These are phyloP conservation scores for Penicillium sp. DNA, from an alignment of 2,329 filamentous ascomycete genomes.

Conservation along the genomic window DNA sequence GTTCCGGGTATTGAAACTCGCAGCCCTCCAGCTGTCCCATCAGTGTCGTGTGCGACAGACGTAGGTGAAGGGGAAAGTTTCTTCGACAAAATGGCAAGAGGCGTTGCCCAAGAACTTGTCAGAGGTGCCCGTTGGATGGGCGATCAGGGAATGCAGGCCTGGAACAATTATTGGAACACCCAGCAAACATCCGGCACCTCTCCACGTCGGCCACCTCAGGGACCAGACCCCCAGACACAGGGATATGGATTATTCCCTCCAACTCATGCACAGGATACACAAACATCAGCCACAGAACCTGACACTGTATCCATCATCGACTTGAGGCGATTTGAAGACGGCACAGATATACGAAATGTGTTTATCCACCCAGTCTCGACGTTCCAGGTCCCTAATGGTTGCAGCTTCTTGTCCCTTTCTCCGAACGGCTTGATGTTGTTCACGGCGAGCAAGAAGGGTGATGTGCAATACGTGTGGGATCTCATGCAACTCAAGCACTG, in stretches of 20 bases:
- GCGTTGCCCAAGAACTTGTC: conserved; percentile 50
- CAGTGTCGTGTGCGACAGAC: conserved; percentile 46
- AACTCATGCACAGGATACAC: conserved; percentile 45
- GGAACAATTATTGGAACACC: conserved; percentile 52
- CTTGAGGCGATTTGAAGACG: conserved; percentile 44
- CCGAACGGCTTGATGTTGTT: conserved; percentile 48
- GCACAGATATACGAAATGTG: conserved; percentile 34
- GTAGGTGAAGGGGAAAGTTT: conserved; percentile 49
- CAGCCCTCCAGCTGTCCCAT: conserved; percentile 43
- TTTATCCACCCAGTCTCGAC: conserved; percentile 42
- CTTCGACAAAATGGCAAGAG: conserved; percentile 48
- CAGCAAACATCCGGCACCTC: conserved; percentile 34
- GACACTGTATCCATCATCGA: conserved; percentile 49
- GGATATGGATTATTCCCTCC: conserved; percentile 44
- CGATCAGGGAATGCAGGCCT: conserved; percentile 49
- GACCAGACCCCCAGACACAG: conserved; percentile 30
- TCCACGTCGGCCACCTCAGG: conserved; percentile 32
- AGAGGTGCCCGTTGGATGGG: conserved; percentile 51
- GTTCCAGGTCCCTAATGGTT: conserved; percentile 49
- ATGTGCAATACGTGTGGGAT: conserved; percentile 52
- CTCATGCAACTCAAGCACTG: conserved; percentile 49
- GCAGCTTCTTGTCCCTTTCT: conserved; percentile 50
- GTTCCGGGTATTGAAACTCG: conserved; percentile 44
- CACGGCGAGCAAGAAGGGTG: conserved; percentile 49
- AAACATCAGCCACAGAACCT: conserved; percentile 38